Percentiles rank a stretch among this genome's conserved stretches.
These are phyloP conservation scores for Parmales sp. DNA, from an alignment of 108 stramenopile genomes.

Conservation along the genomic window DNA sequence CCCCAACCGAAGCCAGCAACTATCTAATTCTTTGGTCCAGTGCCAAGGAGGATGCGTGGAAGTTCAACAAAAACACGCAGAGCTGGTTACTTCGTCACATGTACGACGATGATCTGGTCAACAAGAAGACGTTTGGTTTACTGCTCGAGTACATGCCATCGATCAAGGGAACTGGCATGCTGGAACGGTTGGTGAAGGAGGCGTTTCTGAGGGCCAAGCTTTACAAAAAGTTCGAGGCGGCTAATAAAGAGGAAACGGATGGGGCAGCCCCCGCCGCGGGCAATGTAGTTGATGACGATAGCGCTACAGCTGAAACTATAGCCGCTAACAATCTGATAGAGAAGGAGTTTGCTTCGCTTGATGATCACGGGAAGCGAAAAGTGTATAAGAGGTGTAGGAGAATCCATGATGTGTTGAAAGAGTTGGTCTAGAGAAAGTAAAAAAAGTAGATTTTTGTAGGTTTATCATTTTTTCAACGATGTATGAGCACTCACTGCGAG, in stretches of 20 bases:
- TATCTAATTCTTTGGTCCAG: slow-evolving; percentile 30
- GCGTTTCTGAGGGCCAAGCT: slow-evolving; percentile 48
- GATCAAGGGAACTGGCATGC: slow-evolving; percentile 37
- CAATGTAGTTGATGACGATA: not conserved
- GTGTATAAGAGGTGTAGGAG: slow-evolving; percentile 1
- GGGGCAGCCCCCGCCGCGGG: slow-evolving; percentile 8
- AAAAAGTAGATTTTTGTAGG: not conserved
- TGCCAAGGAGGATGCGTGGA: slow-evolving; percentile 38
- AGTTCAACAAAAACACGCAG: slow-evolving; percentile 90
- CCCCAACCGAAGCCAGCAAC: slow-evolving; percentile 45
- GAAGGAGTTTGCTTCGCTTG: not conserved
- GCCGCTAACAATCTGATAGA: not conserved
- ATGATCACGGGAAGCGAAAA: not conserved
- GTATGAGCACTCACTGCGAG: too few relatives aligned
- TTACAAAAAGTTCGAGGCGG: slow-evolving; percentile 60
- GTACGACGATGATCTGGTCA: slow-evolving; percentile 68
- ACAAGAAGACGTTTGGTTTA: slow-evolving; percentile 46
- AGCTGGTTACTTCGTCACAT: slow-evolving; percentile 79
- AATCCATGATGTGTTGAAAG: not conserved
- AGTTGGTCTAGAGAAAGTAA: too few relatives aligned
- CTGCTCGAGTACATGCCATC: slow-evolving; percentile 54
- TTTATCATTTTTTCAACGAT: too few relatives aligned
- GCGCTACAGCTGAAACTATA: not conserved
- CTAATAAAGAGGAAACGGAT: slow-evolving; percentile 13
- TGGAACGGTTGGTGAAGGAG: slow-evolving; percentile 39